phyloP scores from a whole-genome alignment of 2,329 filamentous ascomycete genomes.

The Neopestalotiopsis sp. region DNA sequence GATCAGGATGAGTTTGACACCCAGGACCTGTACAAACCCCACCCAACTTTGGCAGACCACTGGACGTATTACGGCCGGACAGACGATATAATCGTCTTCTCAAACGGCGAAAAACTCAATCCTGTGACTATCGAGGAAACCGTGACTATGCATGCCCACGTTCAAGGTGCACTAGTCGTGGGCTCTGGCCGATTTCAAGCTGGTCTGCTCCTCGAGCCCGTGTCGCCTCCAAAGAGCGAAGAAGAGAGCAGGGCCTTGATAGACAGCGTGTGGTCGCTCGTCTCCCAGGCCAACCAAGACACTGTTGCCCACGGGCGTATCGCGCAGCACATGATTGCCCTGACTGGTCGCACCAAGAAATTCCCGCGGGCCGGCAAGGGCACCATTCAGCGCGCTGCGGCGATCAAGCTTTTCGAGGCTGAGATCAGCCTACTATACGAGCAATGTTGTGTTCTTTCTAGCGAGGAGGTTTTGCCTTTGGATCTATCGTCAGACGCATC shows the following conservation, averaged over 20 bases:
- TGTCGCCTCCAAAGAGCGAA: constrained; percentile 30
- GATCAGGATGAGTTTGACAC: constrained; percentile 1
- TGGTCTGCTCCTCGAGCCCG: constrained; percentile 52
- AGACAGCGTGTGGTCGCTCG: constrained; percentile 47
- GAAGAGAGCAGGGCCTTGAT: constrained; percentile 39
- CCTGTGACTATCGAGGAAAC: constrained; percentile 41
- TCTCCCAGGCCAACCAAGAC: constrained; percentile 47
- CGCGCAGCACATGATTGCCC: constrained; percentile 40
- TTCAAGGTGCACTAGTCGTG: constrained; percentile 50
- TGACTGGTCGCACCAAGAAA: constrained; percentile 46
- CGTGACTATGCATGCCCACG: constrained; percentile 41
- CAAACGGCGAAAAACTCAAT: constrained; percentile 16
- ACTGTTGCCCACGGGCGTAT: constrained; percentile 53
- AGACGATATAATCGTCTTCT: constrained; percentile 15
- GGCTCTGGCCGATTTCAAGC: constrained; percentile 52
- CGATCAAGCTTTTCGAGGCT: constrained; percentile 44
- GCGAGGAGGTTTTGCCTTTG: constrained; percentile 27
- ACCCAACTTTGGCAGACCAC: constrained; percentile 10
- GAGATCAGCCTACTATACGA: constrained; percentile 50
- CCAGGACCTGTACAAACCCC: constrained; percentile 8
- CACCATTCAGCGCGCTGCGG: constrained; percentile 46
- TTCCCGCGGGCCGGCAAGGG: constrained; percentile 51
- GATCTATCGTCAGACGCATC: constrained; percentile 35
- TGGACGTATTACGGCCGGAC: constrained; percentile 35
- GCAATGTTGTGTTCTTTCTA: constrained; percentile 17